Base-by-base conservation (phyloP, 208 protist species). In the Leishmania mexicana region DNA sequence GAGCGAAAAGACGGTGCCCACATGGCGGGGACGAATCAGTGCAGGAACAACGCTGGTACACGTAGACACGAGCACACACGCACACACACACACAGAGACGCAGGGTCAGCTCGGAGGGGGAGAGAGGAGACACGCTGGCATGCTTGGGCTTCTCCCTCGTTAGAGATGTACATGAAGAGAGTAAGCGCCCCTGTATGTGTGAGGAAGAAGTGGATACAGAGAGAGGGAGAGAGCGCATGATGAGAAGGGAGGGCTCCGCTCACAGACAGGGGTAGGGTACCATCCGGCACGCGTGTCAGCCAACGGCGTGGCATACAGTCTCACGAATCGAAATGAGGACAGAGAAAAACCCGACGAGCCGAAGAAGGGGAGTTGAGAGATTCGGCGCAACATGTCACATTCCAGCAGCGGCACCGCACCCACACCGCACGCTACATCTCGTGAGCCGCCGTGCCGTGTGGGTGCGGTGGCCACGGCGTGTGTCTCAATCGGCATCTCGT, bases 81-180 rank as follows among this genome's bases (percentile, higher is more conserved):
- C 47, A 28, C 51, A 60, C 24, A 74, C 70, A 53, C 5, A 53
- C 42, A 49, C 70, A 53, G 2, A 21, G 31, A 68, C 5, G 17
- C 57, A 31, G 24, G 51, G 0, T 54, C 58, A 64, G n/a, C n/a
- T 64, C 11, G 21, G 62, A 40, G 31, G 10, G 40, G 42, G 28
- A 38, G 2, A 38, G 8, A 51, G n/a, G 24, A 6, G 6, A 10
- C 31, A 10, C 31, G 70, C 45, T 51, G 17, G 21, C 24, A 28
- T 74, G 70, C 28, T 31, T 74, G 15, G 31, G 2, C 8, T 19
- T 21, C 21, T 74, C 45, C 11, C 28, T 19, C 70, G 24, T 54
- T 51, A 31, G 70, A 74, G 31, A 53, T 74, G 45, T 74, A 74
- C 70, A 74, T 74, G 42, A 28, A 42, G 35, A 72, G 40, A 51